Conservation (phyloP, 768 basidiomycete species). For the Chiua virens region DNA sequence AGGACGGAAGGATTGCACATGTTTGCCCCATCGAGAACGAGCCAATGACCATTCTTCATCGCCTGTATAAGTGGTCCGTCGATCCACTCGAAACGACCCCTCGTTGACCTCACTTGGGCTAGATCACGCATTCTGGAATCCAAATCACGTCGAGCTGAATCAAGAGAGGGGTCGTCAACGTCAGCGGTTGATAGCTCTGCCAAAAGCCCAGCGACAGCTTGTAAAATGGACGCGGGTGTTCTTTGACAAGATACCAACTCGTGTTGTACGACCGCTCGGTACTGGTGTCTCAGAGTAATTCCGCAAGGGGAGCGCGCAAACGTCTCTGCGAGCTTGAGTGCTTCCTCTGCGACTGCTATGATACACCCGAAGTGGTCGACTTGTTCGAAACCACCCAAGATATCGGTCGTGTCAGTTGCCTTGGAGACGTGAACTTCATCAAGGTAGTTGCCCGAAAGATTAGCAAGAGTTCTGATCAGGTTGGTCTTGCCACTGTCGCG, state of each 20-base stretch:
- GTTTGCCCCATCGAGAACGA: constrained; percentile 90
- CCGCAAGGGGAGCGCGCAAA: constrained; percentile 37
- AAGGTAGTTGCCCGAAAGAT: constrained; percentile 65
- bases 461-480: constrained; percentile 67
- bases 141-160: constrained; percentile 13
- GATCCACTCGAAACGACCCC: constrained; percentile 86
- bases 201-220: constrained; percentile 28
- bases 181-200: constrained; percentile 22
- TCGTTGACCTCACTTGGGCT: constrained; percentile 22
- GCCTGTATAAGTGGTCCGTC: constrained; percentile 90
- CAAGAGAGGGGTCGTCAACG: constrained; percentile 10
- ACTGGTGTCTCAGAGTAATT: constrained; percentile 17
- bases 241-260: constrained; percentile 15
- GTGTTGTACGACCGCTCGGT: constrained; percentile 10
- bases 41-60: constrained; percentile 85
- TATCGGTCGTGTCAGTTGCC: constrained; percentile 90
- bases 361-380: constrained; percentile 54
- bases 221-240: constrained; percentile 23
- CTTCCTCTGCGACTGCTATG: constrained; percentile 38
- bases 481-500: constrained; percentile 78
- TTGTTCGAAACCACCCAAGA: constrained; percentile 96
- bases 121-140: constrained; percentile 24
- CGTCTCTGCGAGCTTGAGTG: constrained; percentile 39
- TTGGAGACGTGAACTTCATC: constrained; percentile 78
- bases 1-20: constrained; percentile 94